A percentile compares a stretch with the other conserved stretches of the same genome.
Conservation (phyloP, 768 basidiomycete genomes). For the Amanita exitialis region DNA sequence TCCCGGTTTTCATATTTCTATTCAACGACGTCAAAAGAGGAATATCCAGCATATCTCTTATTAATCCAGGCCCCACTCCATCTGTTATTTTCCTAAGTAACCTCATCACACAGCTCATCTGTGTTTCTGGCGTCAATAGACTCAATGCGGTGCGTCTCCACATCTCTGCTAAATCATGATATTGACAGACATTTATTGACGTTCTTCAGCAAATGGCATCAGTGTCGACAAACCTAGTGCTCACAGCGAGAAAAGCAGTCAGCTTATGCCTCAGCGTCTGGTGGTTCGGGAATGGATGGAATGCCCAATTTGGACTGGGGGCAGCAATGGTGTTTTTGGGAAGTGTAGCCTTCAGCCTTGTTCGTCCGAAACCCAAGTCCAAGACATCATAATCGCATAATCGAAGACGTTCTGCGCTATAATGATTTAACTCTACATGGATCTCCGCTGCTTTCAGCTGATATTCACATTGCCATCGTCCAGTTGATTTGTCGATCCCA, state of each 20-base stretch:
- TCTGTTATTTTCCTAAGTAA: constrained; percentile 54
- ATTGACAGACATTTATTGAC: not conserved
- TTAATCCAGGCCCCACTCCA: constrained; percentile 26
- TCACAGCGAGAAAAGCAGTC: constrained; percentile 74
- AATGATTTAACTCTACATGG: not conserved
- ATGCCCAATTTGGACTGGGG: constrained; percentile 50
- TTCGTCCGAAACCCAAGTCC: constrained; percentile 13
- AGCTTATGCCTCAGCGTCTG: constrained; percentile 76
- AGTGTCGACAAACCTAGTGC: constrained; percentile 71
- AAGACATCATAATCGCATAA: constrained; percentile 10
- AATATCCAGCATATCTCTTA: constrained; percentile 34
- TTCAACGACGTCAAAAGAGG: constrained; percentile 45
- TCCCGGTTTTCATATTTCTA: constrained; percentile 68
- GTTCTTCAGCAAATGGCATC: constrained; percentile 54
- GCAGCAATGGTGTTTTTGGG: constrained; percentile 69
- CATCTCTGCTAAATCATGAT: constrained; percentile 1
- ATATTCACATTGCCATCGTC: no score
- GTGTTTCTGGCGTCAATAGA: constrained; percentile 75
- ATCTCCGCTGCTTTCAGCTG: not conserved
- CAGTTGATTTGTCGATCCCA: not conserved
- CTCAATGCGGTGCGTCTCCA: constrained; percentile 56
- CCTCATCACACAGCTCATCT: constrained; percentile 66
- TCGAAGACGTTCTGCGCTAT: not conserved
- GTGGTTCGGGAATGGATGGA: constrained; percentile 76
- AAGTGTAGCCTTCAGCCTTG: constrained; percentile 47